Evolutionary conservation across 2,329 filamentous ascomycete genomes (phyloP), one percentile per base, ranked within the genome.

Genomic region (Penicillium digitatum): DNA sequence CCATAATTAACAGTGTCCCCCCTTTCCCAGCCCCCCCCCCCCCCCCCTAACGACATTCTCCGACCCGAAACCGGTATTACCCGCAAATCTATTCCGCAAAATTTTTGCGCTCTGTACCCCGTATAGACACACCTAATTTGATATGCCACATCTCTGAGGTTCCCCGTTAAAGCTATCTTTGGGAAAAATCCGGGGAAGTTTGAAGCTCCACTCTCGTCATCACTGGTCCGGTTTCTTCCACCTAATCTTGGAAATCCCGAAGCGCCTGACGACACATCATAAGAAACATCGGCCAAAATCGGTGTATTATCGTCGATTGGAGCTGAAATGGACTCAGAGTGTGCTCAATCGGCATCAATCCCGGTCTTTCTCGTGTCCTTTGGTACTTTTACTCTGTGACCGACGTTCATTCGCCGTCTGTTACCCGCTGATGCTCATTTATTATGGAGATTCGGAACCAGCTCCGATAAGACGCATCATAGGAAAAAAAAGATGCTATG

Each of bases 111-210:
- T 29, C 20, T n/a, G 5, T 40, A 40, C 24, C 24, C 35, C 2
- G 9, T 22, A 3, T 38, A 38, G 18, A 14, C 34, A 37, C n/a
- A 38, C n/a, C 7, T 18, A 18, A 8, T 26, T 35, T 16, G 10
- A 31, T 24, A 9, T 16, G 18, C 9, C 5, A 38, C 26, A 29
- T 42, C 37, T 18, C 8, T 32, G 20, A 34, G 22, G 22, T 20
- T 26, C 24, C 24, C n/a, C 27, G 35, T 12, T 43, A 26, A 12
- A 48, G 38, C 51, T 35, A 22, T 48, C 10, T 27, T 18, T 1
- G 39, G 42, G 18, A 5, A 52, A 49, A 49, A 54, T 22, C 51
- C 35, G 51, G 51, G 51, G 51, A 54, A 54, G 44, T 42, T 27
- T 11, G 12, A 40, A 40, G 43, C 37, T 53, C 51, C 51, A 49